A percentile compares a stretch with the other conserved stretches of the same genome.
phyloP scores from a whole-genome alignment of 2,329 filamentous ascomycete genomes.

The Myriosclerotinia duriaeana region DNA sequence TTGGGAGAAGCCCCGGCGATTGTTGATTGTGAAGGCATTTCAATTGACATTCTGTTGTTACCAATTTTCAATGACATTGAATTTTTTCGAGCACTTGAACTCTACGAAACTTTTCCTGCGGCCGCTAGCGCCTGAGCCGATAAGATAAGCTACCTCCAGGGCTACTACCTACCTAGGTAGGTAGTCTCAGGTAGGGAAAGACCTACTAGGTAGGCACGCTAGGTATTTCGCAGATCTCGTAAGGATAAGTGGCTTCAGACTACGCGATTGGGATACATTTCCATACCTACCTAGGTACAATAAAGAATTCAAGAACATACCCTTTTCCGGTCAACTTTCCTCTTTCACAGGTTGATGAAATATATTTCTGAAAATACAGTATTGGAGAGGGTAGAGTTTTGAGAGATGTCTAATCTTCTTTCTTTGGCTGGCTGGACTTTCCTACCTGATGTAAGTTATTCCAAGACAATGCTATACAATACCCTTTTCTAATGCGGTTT shows the following conservation, averaged over 20 bases:
- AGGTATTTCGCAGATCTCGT: neutral
- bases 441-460: conserved; percentile 54
- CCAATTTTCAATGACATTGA: neutral
- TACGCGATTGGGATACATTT: conserved; percentile 19
- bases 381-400: neutral
- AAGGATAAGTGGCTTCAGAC: conserved; percentile 22
- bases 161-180: neutral
- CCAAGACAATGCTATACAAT: neutral
- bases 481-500: conserved; percentile 24
- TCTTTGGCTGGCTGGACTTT: conserved; percentile 62
- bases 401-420: conserved; percentile 43
- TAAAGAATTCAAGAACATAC: conserved; percentile 2
- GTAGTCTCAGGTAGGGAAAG: too few species aligned
- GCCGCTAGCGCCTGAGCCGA: conserved; percentile 22
- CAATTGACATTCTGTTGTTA: conserved; percentile 35
- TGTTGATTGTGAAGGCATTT: conserved; percentile 26
- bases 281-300: neutral
- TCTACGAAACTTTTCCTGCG: conserved; percentile 22
- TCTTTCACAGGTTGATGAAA: conserved; percentile 6
- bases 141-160: conserved; percentile 16
- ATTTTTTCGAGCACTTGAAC: conserved; percentile 16
- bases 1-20: conserved; percentile 29
- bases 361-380: neutral
- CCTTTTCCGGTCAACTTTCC: neutral
- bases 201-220: too few species aligned